Percentiles rank a stretch among this genome's conserved stretches.
phyloP scores from a whole-genome alignment of 1,284 basidiomycete species.

The Fistulinella cinereoalba region DNA sequence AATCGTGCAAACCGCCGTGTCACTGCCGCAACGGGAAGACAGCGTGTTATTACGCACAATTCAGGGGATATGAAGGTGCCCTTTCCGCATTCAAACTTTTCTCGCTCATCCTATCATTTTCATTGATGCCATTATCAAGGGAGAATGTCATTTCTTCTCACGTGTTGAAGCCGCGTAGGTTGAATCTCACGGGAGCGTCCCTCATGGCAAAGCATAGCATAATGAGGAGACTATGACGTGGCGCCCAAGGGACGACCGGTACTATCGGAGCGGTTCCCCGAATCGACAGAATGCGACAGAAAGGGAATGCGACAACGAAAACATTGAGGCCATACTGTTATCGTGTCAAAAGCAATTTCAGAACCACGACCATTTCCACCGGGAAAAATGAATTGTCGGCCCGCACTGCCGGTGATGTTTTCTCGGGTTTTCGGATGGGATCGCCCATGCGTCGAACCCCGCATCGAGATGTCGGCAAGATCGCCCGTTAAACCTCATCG shows the following conservation, averaged over 20 bases:
- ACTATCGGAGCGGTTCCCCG: conserved; percentile 1
- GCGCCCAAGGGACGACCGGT: conserved; percentile 7
- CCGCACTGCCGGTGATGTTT: not conserved
- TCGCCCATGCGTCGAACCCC: conserved; percentile 5
- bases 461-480: conserved; percentile 4
- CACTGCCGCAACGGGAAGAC: not conserved
- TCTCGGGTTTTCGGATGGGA: conserved; percentile 14
- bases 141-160: conserved; percentile 5
- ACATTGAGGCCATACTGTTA: not conserved
- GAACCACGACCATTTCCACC: not conserved
- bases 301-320: not conserved
- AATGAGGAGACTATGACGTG: conserved; percentile 16
- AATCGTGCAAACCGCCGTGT: not conserved
- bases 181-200: not conserved
- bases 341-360: not conserved
- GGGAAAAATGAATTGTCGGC: not conserved
- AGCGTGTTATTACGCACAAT: not conserved
- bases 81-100: not conserved
- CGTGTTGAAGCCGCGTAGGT: not conserved
- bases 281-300: conserved; percentile 1
- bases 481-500: not conserved
- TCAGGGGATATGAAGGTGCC: not conserved
- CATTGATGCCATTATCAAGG: not conserved
- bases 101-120: not conserved
- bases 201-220: not conserved